phyloP scores from a whole-genome alignment of 768 basidiomycete genomes.

The Omphalotus guepiniiformis region DNA sequence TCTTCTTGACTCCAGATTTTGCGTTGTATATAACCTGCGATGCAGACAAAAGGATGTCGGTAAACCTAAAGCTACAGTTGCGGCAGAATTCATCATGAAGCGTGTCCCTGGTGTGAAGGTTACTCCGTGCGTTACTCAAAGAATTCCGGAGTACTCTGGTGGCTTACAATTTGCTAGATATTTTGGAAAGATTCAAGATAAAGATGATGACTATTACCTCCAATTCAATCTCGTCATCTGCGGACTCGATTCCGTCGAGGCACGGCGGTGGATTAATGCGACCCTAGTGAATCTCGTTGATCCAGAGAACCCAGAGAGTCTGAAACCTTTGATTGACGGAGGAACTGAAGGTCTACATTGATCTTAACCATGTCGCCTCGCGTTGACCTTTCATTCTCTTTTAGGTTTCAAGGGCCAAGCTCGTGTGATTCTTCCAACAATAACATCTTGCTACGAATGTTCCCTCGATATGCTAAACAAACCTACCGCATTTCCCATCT shows the following conservation, averaged over 20 bases:
- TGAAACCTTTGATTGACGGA: slow-evolving; percentile 97
- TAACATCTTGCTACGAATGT: slow-evolving; percentile 97
- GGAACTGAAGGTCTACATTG: slow-evolving; percentile 82
- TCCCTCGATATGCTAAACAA: slow-evolving; percentile 98
- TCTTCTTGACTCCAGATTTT: slow-evolving; percentile 1
- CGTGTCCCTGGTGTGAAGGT: slow-evolving; percentile 95
- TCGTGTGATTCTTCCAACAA: slow-evolving; percentile 90
- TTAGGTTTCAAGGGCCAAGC: slow-evolving; percentile 99
- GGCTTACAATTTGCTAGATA: slow-evolving; percentile 50
- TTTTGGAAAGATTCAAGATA: slow-evolving; percentile 98
- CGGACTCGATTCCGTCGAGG: slow-evolving; percentile 95
- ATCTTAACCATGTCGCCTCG: no score
- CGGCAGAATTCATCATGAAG: slow-evolving; percentile 95
- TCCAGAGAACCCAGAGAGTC: slow-evolving; percentile 83
- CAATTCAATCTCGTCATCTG: slow-evolving; percentile 97
- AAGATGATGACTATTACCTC: slow-evolving; percentile 90
- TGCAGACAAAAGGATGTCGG: slow-evolving; percentile 88
- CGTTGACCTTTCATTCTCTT: not conserved
- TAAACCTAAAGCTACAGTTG: slow-evolving; percentile 87
- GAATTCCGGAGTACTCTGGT: not conserved
- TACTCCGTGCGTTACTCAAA: slow-evolving; percentile 70
- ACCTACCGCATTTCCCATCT: slow-evolving; percentile 94
- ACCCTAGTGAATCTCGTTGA: slow-evolving; percentile 95
- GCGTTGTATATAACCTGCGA: slow-evolving; percentile 1
- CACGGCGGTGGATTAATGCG: slow-evolving; percentile 97